Evolutionary conservation across 139 green algal species (phyloP).

Genomic region (Zygnema circumcarinatum): DNA sequence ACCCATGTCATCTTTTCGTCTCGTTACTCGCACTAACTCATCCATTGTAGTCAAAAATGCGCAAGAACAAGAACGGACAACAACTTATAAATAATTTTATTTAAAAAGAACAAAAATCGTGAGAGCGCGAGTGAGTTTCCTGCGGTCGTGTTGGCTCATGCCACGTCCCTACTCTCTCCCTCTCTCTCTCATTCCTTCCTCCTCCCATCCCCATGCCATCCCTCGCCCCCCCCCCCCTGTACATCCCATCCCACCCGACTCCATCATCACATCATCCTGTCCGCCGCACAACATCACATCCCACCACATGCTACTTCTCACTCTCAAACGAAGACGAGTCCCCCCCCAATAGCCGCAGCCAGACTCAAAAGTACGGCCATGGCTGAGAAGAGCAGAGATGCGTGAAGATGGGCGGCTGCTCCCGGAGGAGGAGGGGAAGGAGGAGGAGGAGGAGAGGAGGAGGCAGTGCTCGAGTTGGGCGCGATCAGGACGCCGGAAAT

Average conservation of each 20-base stretch:
- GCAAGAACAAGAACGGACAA: too few species aligned
- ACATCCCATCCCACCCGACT: background rate
- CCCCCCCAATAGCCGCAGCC: too few species aligned
- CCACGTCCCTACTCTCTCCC: too few species aligned
- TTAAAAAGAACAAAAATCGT: too few species aligned
- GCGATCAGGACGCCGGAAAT: background rate
- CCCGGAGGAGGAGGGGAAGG: background rate
- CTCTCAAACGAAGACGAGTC: background rate
- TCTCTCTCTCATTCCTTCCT: background rate
- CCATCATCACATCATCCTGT: background rate
- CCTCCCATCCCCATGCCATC: background rate
- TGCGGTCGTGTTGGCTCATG: too few species aligned
- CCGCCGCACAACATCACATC: background rate
- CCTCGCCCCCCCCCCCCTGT: too few species aligned
- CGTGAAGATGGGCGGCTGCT: background rate
- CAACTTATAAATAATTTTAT: too few species aligned
- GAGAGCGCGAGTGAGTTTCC: too few species aligned
- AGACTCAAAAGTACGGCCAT: background rate
- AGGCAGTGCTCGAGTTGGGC: background rate
- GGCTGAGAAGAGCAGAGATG: background rate
- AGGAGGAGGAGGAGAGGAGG: background rate
- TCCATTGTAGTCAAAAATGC: too few species aligned
- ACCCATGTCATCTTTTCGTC: too few species aligned
- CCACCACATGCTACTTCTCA: background rate
- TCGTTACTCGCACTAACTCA: too few species aligned